Base-by-base conservation (phyloP, 108 stramenopile species). In the Aurantiochytrium sp. region DNA sequence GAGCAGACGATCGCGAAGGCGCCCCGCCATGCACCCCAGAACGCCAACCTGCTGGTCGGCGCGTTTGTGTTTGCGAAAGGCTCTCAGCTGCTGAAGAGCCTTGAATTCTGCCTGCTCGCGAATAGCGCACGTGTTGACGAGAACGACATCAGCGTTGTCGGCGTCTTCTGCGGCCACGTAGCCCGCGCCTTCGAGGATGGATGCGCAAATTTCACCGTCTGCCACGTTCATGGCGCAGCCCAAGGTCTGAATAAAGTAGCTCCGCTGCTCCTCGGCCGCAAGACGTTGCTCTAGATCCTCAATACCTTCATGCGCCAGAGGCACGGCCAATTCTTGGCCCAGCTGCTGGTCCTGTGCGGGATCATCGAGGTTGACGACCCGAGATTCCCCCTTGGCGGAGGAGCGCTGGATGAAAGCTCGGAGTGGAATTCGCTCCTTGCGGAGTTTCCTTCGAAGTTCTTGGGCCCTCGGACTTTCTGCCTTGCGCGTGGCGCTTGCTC, bases 171-270 rank as follows among this genome's bases (percentile, higher is more conserved):
- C 93, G 21, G 72, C 88, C 58, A 83, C 60, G 73, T 88, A 58
- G 58, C 73, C 87, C 5, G 88, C 88, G 25, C 58, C 72, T 21
- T 95, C 72, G n/a, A 98, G 90, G 5, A 98, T 91, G 55, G 95
- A 94, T 4, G 96, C 95, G 8, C 98, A 97, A 89, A 99, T 96
- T 72, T 98, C 98, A 23, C 95, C 93, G 89, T 99, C 99, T 90
- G 94, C 95, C 44, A 99, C 97, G 91, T 99, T 99, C 98, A 98
- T 98, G 91, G 98, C 97, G 93, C 99, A 99, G 0, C 99, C 99
- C 91, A 97, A 97, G n/a, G 98, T 99, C 93, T 98, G 96, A 51
- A 99, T 91, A 91, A 96, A 97, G 91, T 97, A 99, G 53, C 91
- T 87, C 0, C 89, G 64, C 25, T 14, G 64, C 35, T 69, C 64